A percentile compares a stretch with the other conserved stretches of the same genome.
These are phyloP conservation scores for Aspergillus ibericus DNA, from an alignment of 2,329 filamentous ascomycete species.

Conservation along the genomic window DNA sequence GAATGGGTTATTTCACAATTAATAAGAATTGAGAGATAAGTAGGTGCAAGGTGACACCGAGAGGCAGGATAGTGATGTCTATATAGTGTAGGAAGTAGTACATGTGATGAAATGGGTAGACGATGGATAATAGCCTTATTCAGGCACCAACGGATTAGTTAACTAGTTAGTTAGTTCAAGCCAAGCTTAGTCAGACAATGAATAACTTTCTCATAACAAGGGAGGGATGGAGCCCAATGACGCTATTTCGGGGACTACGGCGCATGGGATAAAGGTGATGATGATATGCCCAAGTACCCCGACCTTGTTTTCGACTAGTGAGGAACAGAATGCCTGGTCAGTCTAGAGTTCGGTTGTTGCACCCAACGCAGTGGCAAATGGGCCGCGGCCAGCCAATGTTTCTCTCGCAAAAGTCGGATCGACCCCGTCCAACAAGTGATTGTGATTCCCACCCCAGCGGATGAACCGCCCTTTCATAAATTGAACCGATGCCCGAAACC, in stretches of 20 bases:
- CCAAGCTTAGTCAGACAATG: not conserved
- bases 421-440: not conserved
- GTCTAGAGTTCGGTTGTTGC: not conserved
- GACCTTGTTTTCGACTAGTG: not conserved
- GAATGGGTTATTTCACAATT: not conserved
- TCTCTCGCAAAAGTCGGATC: not conserved
- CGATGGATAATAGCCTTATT: not conserved
- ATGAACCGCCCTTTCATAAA: slow-evolving; percentile 16
- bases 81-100: not conserved
- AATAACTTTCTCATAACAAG: not conserved
- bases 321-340: not conserved
- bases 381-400: not conserved
- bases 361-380: not conserved
- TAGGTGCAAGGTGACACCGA: not conserved
- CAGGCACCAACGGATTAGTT: too few species aligned
- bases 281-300: not conserved
- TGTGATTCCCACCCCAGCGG: slow-evolving; percentile 4
- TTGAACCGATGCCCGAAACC: slow-evolving; percentile 15
- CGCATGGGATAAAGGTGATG: not conserved
- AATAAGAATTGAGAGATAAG: not conserved
- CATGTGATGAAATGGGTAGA: too few species aligned
- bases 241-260: not conserved
- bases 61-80: not conserved
- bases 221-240: not conserved
- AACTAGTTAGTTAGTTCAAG: not conserved